These are phyloP conservation scores for Eimeria zaria DNA, from an alignment of 169 alveolate genomes.

Conservation along the genomic window DNA sequence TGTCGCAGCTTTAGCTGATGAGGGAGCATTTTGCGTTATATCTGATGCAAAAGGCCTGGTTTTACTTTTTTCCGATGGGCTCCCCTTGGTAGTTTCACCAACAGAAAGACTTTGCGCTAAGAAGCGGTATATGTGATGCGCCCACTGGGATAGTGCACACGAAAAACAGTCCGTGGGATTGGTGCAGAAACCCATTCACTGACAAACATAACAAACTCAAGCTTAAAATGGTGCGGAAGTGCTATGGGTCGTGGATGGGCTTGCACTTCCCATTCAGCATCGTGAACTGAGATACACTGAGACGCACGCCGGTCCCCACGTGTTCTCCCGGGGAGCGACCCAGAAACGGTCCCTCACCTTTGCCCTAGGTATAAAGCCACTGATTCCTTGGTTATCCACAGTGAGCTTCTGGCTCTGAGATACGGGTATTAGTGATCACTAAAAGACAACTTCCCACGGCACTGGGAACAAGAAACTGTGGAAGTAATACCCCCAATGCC, in stretches of 20 bases:
- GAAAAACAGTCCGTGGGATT: background rate
- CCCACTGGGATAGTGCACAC: background rate
- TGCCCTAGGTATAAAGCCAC: background rate
- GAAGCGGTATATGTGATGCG: background rate
- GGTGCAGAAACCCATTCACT: background rate
- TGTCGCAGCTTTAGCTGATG: slow-evolving; percentile 19
- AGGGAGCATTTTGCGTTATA: background rate
- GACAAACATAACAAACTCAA: background rate
- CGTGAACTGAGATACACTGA: background rate
- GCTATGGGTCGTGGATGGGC: background rate
- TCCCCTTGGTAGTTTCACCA: background rate
- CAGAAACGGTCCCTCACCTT: background rate
- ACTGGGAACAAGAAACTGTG: background rate
- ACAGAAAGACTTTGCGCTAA: background rate
- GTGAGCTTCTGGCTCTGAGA: background rate
- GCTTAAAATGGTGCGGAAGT: background rate
- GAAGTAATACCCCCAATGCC: background rate
- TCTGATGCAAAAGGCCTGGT: background rate
- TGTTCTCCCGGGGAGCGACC: background rate
- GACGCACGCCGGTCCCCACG: background rate
- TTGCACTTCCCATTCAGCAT: background rate
- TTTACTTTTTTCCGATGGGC: background rate
- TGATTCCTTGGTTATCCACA: background rate
- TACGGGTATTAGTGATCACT: background rate
- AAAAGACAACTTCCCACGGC: background rate